Percentiles rank a stretch among this genome's conserved stretches.
Evolutionary conservation across 148 eudicot species (phyloP).

Genomic region (Rhododendron mucronatum): DNA sequence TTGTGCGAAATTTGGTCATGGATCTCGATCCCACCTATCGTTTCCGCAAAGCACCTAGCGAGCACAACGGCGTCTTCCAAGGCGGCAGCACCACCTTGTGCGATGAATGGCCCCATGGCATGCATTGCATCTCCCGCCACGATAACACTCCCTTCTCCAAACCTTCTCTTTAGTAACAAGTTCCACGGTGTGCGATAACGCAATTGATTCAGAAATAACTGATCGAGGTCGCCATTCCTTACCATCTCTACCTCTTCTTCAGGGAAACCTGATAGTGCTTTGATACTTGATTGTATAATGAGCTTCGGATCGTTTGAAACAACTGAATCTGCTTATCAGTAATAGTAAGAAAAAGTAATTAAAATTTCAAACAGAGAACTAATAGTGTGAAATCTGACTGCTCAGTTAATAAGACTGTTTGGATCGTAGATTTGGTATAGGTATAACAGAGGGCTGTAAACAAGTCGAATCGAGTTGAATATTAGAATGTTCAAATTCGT

Average conservation of each 20-base stretch:
- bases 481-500: no score
- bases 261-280: conserved; percentile 8
- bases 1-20: no score
- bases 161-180: background rate
- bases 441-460: no score
- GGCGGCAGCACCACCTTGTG: conserved; percentile 4
- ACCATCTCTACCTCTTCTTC: conserved; percentile 11
- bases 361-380: background rate
- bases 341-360: background rate
- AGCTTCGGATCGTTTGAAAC: conserved; percentile 6
- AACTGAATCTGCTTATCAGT: conserved; percentile 2
- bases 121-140: conserved; percentile 22
- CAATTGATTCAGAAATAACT: conserved; percentile 8
- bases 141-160: background rate
- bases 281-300: conserved; percentile 3
- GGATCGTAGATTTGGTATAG: background rate
- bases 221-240: conserved; percentile 6
- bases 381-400: background rate
- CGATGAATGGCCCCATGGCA: conserved; percentile 20
- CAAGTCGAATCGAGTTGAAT: no score
- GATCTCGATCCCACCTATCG: background rate
- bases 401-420: background rate
- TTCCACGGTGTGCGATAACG: conserved; percentile 17
- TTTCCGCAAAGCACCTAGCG: conserved; percentile 9
- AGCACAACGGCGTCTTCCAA: conserved; percentile 14